A percentile compares a stretch with the other conserved stretches of the same genome.
These are phyloP conservation scores for Tylopilus vinaceipallidus DNA, from an alignment of 768 basidiomycete genomes.

Conservation along the genomic window DNA sequence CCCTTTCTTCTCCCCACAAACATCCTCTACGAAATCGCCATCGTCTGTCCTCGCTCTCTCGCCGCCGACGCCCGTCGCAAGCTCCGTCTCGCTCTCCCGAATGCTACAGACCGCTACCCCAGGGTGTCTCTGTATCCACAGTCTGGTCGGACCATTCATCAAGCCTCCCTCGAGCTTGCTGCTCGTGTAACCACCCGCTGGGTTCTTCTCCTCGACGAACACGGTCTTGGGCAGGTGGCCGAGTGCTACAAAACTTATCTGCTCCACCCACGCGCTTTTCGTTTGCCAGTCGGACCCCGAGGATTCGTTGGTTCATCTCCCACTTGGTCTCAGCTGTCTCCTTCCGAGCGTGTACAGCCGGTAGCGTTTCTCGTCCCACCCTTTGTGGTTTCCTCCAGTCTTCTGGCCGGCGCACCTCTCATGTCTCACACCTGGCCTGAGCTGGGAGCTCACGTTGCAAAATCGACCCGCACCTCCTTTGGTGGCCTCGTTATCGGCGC, in stretches of 20 bases:
- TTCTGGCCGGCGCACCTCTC: constrained; percentile 23
- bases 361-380: constrained; percentile 61
- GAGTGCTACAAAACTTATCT: constrained; percentile 37
- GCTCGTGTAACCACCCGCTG: constrained; percentile 44
- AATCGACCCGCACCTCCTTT: constrained; percentile 27
- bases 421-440: constrained; percentile 24
- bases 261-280: constrained; percentile 38
- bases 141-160: constrained; percentile 16
- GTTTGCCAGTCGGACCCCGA: constrained; percentile 43
- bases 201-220: constrained; percentile 51
- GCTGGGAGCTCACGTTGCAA: constrained; percentile 27
- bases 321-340: constrained; percentile 33
- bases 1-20: constrained; percentile 38
- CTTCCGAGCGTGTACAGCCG: constrained; percentile 32
- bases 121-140: constrained; percentile 43
- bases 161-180: constrained; percentile 36
- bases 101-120: constrained; percentile 33
- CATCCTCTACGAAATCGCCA: constrained; percentile 43
- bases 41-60: constrained; percentile 43
- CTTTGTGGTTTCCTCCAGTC: constrained; percentile 43
- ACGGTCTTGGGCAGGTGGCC: constrained; percentile 38
- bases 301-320: constrained; percentile 27
- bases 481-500: constrained; percentile 39
- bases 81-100: constrained; percentile 35
- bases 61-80: constrained; percentile 33